Evolutionary conservation across 495 filamentous ascomycete genomes (phyloP).

Genomic region (Parathielavia appendiculata): DNA sequence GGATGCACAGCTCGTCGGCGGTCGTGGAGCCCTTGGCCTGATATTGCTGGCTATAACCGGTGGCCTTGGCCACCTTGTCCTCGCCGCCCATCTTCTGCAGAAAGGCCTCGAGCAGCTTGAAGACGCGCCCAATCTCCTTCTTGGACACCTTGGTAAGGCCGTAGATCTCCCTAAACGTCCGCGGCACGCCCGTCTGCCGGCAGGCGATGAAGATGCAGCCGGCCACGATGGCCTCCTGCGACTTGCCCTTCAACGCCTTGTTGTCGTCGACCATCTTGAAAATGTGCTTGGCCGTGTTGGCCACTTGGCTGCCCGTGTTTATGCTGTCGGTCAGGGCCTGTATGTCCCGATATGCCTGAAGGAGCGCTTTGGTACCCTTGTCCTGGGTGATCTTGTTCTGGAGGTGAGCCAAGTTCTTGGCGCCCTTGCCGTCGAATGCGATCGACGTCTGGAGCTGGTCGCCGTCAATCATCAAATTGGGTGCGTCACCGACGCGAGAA

Average conservation of each 20-base stretch:
- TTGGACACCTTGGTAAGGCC: slow-evolving; percentile 88
- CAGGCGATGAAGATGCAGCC: slow-evolving; percentile 97
- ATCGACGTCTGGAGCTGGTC: slow-evolving; percentile 90
- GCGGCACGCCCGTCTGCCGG: slow-evolving; percentile 76
- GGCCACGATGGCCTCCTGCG: slow-evolving; percentile 86
- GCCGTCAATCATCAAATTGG: slow-evolving; percentile 82
- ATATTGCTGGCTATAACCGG: slow-evolving; percentile 51
- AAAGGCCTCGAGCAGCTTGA: slow-evolving; percentile 88
- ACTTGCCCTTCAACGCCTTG: slow-evolving; percentile 92
- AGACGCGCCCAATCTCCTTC: slow-evolving; percentile 94
- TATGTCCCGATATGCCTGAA: slow-evolving; percentile 85
- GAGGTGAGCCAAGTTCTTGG: slow-evolving; percentile 74
- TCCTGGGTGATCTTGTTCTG: slow-evolving; percentile 81
- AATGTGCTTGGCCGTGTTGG: slow-evolving; percentile 84
- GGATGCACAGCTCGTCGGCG: slow-evolving; percentile 76
- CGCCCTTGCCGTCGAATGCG: slow-evolving; percentile 65
- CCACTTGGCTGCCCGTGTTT: slow-evolving; percentile 69
- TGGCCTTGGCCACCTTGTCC: slow-evolving; percentile 30
- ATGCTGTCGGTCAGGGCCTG: slow-evolving; percentile 80
- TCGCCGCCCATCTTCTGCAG: slow-evolving; percentile 53
- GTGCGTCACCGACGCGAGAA: slow-evolving; percentile 90
- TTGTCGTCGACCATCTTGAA: slow-evolving; percentile 90
- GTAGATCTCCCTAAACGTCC: slow-evolving; percentile 91
- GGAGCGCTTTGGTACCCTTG: slow-evolving; percentile 72
- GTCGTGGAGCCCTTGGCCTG: slow-evolving; percentile 72